Base-by-base conservation (phyloP, 176 grass and related monocot species). In the Cenchrus fungigraminus region DNA sequence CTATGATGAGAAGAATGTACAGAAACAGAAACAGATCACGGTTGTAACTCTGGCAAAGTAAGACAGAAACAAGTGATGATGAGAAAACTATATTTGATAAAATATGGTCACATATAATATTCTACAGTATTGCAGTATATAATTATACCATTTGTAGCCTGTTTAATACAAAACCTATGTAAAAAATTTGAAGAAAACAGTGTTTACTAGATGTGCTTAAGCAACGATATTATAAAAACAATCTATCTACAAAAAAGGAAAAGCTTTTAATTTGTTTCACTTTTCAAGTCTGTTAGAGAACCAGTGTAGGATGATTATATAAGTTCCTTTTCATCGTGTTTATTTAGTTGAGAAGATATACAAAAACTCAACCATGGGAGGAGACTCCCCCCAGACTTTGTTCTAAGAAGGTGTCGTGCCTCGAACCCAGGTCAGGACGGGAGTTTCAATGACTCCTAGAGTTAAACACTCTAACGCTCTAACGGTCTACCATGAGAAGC, bases 1-100 rank as follows among this genome's bases (percentile, higher is more conserved):
- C 87, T 70, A 94, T 88, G 74, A 94, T 75, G 72, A 92, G 85
- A 73, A 94, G 90, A 82, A 92, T 79, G 76, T 94, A 94, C 14
- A 94, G 73, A 86, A 94, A 94, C 9, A 94, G 81, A 65, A 94
- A 94, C 59, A 94, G 81, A 14, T 94, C 92, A 3, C 90, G 80
- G 42, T 86, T 94, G 90, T 94, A 92, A 57, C 75, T 94, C 92
- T 94, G 92, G 47, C 4, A 73, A 90, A 79, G 71, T 55, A 83
- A 69, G 29, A 82, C 0, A 65, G 37, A 19, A 86, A 1, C 2
- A 46, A 1, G 53, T 55, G 55, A 82, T 78, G 64, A 55, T 49
- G 73, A 11, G 79, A 81, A 86, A 55, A 10, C 3, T 46, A 20
- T 51, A 40, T 68, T 71, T 77, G 86, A 56, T 46, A 43, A 54